Base-by-base conservation (phyloP, 2,329 filamentous ascomycete genomes). In the Colletotrichum simmondsii region DNA sequence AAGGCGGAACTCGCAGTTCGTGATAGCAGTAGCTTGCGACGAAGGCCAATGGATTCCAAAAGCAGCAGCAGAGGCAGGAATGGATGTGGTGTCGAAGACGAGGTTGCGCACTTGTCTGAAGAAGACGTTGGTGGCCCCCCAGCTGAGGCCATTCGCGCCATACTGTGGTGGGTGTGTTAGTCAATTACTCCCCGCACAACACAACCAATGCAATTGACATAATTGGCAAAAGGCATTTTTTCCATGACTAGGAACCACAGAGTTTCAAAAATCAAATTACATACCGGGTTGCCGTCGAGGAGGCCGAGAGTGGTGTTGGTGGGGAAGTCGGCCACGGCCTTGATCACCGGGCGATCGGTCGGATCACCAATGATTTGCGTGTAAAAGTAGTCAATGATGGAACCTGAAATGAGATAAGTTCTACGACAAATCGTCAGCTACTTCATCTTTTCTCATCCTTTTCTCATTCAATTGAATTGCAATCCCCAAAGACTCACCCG, bases 331-430 rank as follows among this genome's bases (percentile, higher is more conserved):
- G 85, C 73, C 1, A 85, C 82, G 2, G 89, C 89, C 76, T 88
- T 88, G 66, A 92, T 85, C 3, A 87, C 85, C 6, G 93, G 85
- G 69, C 88, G 85, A 74, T 87, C 81, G 24, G 85, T 86, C 11
- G 92, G 90, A 80, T 95, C 92, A 53, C 93, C 94, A 35, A 95
- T 87, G 74, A 97, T 87, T 80, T 94, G 92, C 1, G 94, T 95
- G 80, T 95, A 94, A 84, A 95, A 97, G 82, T 92, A 91, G 79
- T 93, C 91, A 54, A 93, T 83, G 72, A 97, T 91, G 6, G 94
- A 92, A 75, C 85, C 87, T 63, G 89, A 92, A 73, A 96, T 90
- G 5, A 92, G 77, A 78, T 96, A 97, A 3, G 92, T 95, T 57
- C 82, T 83, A 42, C 2, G 4, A 10, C 7, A 11, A 19, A 5